These are phyloP conservation scores for Alternaria hordeiaustralica DNA, from an alignment of 2,329 filamentous ascomycete genomes.

Conservation along the genomic window DNA sequence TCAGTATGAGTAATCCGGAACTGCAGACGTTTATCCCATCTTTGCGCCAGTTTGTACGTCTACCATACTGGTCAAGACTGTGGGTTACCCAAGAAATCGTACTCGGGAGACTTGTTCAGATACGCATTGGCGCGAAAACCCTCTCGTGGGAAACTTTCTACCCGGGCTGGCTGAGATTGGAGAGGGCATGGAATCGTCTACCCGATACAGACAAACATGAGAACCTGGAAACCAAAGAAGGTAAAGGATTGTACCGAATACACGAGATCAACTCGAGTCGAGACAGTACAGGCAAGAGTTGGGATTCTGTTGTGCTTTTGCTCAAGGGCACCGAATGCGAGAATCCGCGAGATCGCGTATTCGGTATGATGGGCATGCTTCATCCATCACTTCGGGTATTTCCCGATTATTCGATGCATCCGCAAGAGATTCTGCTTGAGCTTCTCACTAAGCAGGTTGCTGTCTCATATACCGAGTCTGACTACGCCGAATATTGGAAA, in stretches of 20 bases:
- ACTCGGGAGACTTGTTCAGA: neutral
- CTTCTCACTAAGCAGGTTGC: too few species aligned
- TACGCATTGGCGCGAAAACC: neutral
- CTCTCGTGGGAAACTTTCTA: neutral
- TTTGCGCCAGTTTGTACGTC: rapidly evolving
- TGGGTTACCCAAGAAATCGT: neutral
- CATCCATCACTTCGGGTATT: neutral
- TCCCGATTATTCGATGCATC: neutral
- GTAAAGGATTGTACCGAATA: too few species aligned
- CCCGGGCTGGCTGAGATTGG: neutral
- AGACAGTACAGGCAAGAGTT: too few species aligned
- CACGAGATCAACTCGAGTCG: neutral
- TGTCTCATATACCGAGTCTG: too few species aligned
- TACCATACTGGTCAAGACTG: neutral
- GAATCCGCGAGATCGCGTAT: neutral
- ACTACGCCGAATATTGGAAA: too few species aligned
- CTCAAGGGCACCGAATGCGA: neutral
- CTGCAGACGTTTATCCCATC: rapidly evolving
- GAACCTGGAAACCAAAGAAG: too few species aligned
- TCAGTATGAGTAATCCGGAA: neutral
- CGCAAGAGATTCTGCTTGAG: neutral
- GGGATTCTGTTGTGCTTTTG: neutral
- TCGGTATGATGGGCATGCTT: neutral
- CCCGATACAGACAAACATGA: too few species aligned
- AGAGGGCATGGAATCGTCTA: too few species aligned